A percentile compares a stretch with the other conserved stretches of the same genome.
phyloP scores from a whole-genome alignment of 192 early-diverging fungal species.

The Coemansia sp. region DNA sequence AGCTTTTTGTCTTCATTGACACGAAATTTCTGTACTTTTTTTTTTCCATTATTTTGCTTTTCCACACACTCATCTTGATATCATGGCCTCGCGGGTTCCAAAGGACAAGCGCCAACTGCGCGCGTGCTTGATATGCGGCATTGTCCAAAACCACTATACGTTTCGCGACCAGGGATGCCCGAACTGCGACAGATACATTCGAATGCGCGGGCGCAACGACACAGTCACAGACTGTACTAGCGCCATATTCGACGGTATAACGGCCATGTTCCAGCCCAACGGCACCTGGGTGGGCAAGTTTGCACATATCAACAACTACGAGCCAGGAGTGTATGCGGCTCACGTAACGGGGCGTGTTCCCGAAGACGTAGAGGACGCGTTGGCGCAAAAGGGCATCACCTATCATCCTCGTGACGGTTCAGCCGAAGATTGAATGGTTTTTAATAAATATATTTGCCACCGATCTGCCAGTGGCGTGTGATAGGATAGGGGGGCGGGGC shows the following conservation, averaged over 20 bases:
- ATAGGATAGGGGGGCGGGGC: neutral
- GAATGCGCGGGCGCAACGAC: constrained; percentile 63
- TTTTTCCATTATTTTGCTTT: constrained; percentile 1
- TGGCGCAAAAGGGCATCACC: constrained; percentile 66
- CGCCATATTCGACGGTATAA: constrained; percentile 71
- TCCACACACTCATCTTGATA: neutral
- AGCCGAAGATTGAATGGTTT: constrained; percentile 28
- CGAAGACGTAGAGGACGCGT: constrained; percentile 70
- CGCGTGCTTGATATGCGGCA: constrained; percentile 77
- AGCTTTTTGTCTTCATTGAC: neutral
- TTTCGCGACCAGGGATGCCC: constrained; percentile 76
- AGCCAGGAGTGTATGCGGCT: constrained; percentile 75
- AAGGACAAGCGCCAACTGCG: constrained; percentile 71
- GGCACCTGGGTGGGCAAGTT: constrained; percentile 78
- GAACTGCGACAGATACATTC: constrained; percentile 78
- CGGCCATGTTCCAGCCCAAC: constrained; percentile 72
- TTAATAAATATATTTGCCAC: neutral
- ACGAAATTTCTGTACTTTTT: neutral
- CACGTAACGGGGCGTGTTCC: constrained; percentile 71
- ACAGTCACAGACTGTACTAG: constrained; percentile 76
- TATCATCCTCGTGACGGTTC: constrained; percentile 70
- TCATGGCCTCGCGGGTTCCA: constrained; percentile 55
- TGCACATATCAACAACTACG: constrained; percentile 53
- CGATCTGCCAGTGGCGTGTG: neutral
- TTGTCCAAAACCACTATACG: constrained; percentile 73